These are phyloP conservation scores for Cystoisospora suis DNA, from an alignment of 169 alveolate species.

Conservation along the genomic window DNA sequence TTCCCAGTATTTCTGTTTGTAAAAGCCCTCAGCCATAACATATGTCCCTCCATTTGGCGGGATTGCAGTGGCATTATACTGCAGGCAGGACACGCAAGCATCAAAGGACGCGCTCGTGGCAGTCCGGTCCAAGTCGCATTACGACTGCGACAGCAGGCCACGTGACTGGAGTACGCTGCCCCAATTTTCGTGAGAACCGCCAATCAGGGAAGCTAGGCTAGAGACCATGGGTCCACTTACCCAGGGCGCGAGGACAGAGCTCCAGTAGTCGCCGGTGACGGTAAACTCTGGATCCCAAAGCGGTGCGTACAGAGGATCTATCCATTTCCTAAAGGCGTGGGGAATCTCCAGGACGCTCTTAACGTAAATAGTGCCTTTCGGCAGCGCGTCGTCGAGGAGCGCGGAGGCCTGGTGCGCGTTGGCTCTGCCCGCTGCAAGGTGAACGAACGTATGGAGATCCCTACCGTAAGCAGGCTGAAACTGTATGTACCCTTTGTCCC, in stretches of 20 bases:
- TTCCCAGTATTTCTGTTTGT: neutral
- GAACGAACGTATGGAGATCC: slow-evolving; percentile 30
- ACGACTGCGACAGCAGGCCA: too few species aligned
- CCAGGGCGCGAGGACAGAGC: slow-evolving; percentile 11
- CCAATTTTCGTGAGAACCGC: too few species aligned
- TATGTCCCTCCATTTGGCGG: neutral
- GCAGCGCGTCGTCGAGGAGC: neutral
- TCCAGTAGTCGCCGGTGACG: slow-evolving; percentile 36
- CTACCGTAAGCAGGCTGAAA: slow-evolving; percentile 26
- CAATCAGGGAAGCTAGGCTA: too few species aligned
- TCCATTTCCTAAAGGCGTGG: slow-evolving; percentile 15
- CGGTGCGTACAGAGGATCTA: slow-evolving; percentile 5
- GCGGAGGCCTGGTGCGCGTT: neutral
- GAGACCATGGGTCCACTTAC: neutral
- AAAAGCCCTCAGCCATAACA: slow-evolving; percentile 29
- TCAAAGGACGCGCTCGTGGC: too few species aligned
- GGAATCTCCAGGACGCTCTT: slow-evolving; percentile 16
- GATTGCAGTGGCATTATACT: neutral
- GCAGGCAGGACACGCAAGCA: neutral
- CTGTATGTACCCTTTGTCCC: neutral
- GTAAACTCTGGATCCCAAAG: slow-evolving; percentile 32
- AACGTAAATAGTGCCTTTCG: neutral
- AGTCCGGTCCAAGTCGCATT: too few species aligned
- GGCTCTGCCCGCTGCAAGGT: neutral
- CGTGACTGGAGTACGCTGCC: too few species aligned